Evolutionary conservation across 2,329 filamentous ascomycete species (phyloP), one percentile per base, ranked within the genome.

Genomic region (Phialophora macrospora): DNA sequence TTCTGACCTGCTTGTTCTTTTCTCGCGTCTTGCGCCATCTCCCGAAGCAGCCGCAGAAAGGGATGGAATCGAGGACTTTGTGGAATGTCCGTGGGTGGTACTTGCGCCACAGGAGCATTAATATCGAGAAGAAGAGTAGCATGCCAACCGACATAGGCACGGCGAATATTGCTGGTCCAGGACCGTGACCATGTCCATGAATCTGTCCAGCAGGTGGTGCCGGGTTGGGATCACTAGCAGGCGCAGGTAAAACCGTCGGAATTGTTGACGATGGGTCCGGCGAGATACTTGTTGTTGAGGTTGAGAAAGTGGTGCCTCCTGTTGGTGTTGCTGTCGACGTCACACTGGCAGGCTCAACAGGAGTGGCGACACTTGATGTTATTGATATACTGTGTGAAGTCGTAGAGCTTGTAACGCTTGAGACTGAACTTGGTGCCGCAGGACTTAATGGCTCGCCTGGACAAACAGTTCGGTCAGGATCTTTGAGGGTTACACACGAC

Each of bases 51-150:
- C 46, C 52, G 59, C 26, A 44, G 28, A 54, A 51, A 3, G 63
- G 56, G 22, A 60, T 55, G 1, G 38, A 49, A 28, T 22, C 28
- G 24, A 58, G 26, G 41, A 62, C 22, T 44, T 44, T 62, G 28
- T 65, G 32, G 56, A 63, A 68, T 28, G 66, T 66, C 2, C 26
- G 6, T 4, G 62, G 49, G 26, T 56, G 48, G 22, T 55, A 63
- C 2, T 49, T 49, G 20, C 63, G 55, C 67, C 67, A 69, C n/a
- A 67, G 55, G 7, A 63, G 26, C 11, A 65, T 14, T 7, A 63
- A 6, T 6, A 17, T 12, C 3, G 44, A 11, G 3, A 64, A n/a
- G 8, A 60, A 4, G 7, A 59, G 20, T 17, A 58, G 24, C 5
- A 26, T 51, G 11, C 64, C 64, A 20, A 62, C 17, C 4, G 30